Percentiles rank a stretch among this genome's conserved stretches.
phyloP scores from a whole-genome alignment of 176 grass and related monocot species.

The Calamus simplicifolius region DNA sequence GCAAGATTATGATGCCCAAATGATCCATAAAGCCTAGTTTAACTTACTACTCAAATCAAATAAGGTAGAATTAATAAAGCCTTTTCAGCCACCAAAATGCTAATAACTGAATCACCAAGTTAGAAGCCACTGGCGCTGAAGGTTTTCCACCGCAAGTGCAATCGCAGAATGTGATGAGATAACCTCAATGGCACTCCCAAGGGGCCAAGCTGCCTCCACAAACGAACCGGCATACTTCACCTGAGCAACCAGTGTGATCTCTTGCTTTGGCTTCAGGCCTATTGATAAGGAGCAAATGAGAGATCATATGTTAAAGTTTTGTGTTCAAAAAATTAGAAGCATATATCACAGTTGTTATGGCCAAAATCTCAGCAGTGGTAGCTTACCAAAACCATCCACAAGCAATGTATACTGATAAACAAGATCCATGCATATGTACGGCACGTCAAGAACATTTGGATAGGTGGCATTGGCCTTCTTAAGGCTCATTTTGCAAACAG shows the following conservation, averaged over 20 bases:
- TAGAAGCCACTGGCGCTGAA: no score
- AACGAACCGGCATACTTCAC: constrained; percentile 11
- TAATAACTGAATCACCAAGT: no score
- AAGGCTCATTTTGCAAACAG: neutral
- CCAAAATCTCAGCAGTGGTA: neutral
- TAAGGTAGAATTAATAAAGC: no score
- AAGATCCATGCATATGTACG: constrained; percentile 9
- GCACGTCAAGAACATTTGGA: neutral
- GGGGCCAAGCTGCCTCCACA: constrained; percentile 14
- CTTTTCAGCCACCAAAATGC: no score
- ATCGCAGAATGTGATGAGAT: neutral
- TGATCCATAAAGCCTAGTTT: no score
- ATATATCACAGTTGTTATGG: neutral
- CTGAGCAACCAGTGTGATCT: constrained; percentile 17
- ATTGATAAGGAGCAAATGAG: neutral
- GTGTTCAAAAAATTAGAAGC: no score
- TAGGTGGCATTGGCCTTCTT: neutral
- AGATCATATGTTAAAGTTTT: neutral
- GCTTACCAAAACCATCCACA: constrained; percentile 6
- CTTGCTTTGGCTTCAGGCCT: constrained; percentile 4
- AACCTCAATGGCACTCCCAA: constrained; percentile 19
- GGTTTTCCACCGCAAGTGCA: no score
- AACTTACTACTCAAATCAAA: no score
- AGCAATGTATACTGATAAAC: constrained; percentile 1
- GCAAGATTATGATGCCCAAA: no score